These are phyloP conservation scores for Trichoderma sp. DNA, from an alignment of 2,329 filamentous ascomycete species.

Conservation along the genomic window DNA sequence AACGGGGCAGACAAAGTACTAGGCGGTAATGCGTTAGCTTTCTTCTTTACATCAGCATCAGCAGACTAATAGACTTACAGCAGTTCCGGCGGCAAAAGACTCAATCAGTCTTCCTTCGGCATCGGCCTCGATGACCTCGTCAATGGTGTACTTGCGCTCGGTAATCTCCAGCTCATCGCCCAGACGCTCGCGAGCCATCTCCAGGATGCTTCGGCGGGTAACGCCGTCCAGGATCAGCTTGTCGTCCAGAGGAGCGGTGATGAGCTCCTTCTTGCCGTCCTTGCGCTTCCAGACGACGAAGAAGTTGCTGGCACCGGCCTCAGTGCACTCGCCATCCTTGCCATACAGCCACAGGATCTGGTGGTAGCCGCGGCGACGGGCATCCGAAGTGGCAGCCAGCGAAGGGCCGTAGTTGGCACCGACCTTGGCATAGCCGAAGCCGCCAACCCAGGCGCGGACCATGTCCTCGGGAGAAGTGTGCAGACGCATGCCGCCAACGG, in stretches of 20 bases:
- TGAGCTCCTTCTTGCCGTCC: slow-evolving; percentile 62
- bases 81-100: slow-evolving; percentile 85
- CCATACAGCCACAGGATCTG: slow-evolving; percentile 97
- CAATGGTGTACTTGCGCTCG: slow-evolving; percentile 81
- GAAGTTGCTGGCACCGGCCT: slow-evolving; percentile 91
- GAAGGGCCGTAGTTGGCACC: slow-evolving; percentile 92
- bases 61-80: slow-evolving; percentile 57
- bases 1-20: slow-evolving; percentile 74
- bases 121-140: slow-evolving; percentile 72
- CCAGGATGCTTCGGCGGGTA: slow-evolving; percentile 78
- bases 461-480: slow-evolving; percentile 80
- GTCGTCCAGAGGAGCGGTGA: slow-evolving; percentile 83
- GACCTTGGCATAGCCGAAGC: slow-evolving; percentile 89
- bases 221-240: slow-evolving; percentile 86
- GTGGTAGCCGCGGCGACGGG: slow-evolving; percentile 72
- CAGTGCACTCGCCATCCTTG: slow-evolving; percentile 75
- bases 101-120: slow-evolving; percentile 79
- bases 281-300: slow-evolving; percentile 75
- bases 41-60: too few species aligned
- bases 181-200: slow-evolving; percentile 69
- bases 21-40: slow-evolving; percentile 31
- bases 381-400: slow-evolving; percentile 77
- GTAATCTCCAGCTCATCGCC: slow-evolving; percentile 67
- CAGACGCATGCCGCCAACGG: slow-evolving; percentile 67
- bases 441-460: slow-evolving; percentile 90